Evolutionary conservation across 2,329 filamentous ascomycete genomes (phyloP).

Genomic region (Dryadomyces sulphureus): DNA sequence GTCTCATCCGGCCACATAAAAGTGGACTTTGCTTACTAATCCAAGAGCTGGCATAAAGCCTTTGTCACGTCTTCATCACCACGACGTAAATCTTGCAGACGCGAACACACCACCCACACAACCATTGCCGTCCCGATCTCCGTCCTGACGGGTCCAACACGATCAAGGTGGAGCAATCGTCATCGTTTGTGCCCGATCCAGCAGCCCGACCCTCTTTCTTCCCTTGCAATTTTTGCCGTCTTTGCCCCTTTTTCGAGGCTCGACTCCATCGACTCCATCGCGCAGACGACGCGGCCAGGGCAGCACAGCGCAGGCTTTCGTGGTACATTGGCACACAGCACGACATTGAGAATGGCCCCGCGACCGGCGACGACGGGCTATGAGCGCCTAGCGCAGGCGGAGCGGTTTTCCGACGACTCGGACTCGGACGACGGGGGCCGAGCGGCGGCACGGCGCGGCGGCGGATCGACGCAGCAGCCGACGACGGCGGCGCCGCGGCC

Average conservation of each 20-base stretch:
- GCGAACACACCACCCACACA: background rate
- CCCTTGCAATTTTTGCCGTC: background rate
- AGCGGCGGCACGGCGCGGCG: constrained; percentile 42
- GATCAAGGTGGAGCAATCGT: background rate
- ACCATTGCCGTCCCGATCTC: background rate
- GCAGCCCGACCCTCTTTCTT: background rate
- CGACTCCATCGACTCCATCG: background rate
- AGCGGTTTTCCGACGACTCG: constrained; percentile 50
- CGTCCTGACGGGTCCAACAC: background rate
- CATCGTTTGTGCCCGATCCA: background rate
- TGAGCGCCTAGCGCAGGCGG: constrained; percentile 70
- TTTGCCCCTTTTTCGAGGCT: background rate
- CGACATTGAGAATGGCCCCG: constrained; percentile 47
- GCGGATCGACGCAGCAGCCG: constrained; percentile 36
- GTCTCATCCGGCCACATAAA: too few species aligned
- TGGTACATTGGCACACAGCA: too few species aligned
- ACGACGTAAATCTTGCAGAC: background rate
- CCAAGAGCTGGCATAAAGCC: too few species aligned
- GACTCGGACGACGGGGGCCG: constrained; percentile 49
- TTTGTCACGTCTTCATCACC: background rate
- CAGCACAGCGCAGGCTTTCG: too few species aligned
- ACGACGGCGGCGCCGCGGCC: constrained; percentile 30
- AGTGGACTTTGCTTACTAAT: background rate
- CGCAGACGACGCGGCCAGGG: background rate
- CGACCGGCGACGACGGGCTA: constrained; percentile 68